These are phyloP conservation scores for Penicillium waksmanii DNA, from an alignment of 495 filamentous ascomycete genomes.

Conservation along the genomic window DNA sequence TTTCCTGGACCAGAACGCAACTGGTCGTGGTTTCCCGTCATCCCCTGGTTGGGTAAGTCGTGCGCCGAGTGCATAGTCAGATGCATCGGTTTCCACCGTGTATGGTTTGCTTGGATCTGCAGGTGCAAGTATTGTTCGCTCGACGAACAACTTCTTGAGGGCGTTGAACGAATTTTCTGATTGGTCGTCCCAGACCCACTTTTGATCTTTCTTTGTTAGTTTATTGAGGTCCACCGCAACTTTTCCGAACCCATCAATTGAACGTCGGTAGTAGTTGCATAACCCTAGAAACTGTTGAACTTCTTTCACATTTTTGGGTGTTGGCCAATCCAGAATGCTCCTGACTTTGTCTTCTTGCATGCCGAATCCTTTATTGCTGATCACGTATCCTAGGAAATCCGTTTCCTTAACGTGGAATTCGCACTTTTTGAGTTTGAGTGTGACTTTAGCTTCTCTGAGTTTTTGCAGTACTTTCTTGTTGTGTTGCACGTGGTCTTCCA, in stretches of 20 bases:
- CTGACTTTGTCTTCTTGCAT: slow-evolving; percentile 20
- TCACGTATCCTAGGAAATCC: slow-evolving; percentile 17
- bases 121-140: slow-evolving; percentile 3
- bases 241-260: slow-evolving; percentile 15
- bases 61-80: slow-evolving; percentile 7
- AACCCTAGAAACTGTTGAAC: slow-evolving; percentile 18
- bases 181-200: slow-evolving; percentile 13
- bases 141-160: slow-evolving; percentile 11
- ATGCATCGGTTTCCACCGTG: slow-evolving; percentile 22
- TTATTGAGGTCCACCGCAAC: not conserved
- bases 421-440: not conserved
- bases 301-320: slow-evolving; percentile 12
- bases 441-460: slow-evolving; percentile 1
- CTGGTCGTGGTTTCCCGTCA: slow-evolving; percentile 9
- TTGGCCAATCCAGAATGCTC: slow-evolving; percentile 12
- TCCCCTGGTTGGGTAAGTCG: slow-evolving; percentile 10
- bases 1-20: slow-evolving; percentile 31
- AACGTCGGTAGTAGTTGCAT: slow-evolving; percentile 20
- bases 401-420: slow-evolving; percentile 15
- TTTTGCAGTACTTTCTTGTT: not conserved
- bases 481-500: not conserved
- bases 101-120: slow-evolving; percentile 15
- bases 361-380: slow-evolving; percentile 13
- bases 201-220: slow-evolving; percentile 12
- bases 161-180: slow-evolving; percentile 13